These are phyloP conservation scores for Penicillium paxilli DNA, from an alignment of 495 filamentous ascomycete species.

Conservation along the genomic window DNA sequence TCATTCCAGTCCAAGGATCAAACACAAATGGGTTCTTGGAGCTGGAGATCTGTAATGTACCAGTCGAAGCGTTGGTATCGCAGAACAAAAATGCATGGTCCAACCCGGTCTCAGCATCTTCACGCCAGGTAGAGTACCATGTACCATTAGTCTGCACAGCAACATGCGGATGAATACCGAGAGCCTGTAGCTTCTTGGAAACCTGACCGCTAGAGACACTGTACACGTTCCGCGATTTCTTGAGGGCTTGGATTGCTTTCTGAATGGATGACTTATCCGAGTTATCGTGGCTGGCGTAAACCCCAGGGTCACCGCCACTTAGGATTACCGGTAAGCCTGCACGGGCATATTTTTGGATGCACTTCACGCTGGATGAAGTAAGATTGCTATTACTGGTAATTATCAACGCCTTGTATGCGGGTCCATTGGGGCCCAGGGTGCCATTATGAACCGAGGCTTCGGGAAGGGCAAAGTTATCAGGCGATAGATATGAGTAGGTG, in stretches of 20 bases:
- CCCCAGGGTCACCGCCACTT: constrained; percentile 10
- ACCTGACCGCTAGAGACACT: constrained; percentile 7
- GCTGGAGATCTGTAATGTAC: constrained; percentile 25
- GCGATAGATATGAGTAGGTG: constrained; percentile 50
- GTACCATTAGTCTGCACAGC: constrained; percentile 27
- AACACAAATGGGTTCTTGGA: constrained; percentile 33
- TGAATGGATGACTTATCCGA: constrained; percentile 3
- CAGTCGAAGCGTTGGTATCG: constrained; percentile 23
- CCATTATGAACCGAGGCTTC: constrained; percentile 33
- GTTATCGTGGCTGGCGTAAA: constrained; percentile 3
- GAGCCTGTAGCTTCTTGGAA: constrained; percentile 21
- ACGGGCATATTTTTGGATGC: constrained; percentile 38
- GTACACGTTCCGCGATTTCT: constrained; percentile 21
- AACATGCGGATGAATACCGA: constrained; percentile 22
- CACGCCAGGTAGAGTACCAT: constrained; percentile 36
- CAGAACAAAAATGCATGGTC: constrained; percentile 44
- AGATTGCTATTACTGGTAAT: constrained; percentile 38
- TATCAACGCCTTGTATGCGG: constrained; percentile 46
- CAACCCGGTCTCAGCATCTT: constrained; percentile 13
- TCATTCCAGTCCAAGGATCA: constrained; percentile 44
- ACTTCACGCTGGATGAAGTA: constrained; percentile 31
- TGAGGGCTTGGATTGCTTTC: constrained; percentile 12
- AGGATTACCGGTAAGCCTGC: constrained; percentile 32
- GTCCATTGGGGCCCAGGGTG: constrained; percentile 38
- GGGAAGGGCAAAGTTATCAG: constrained; percentile 44